Conservation (phyloP, 441 rosid genomes). For the Pelargonium cotyledonis region DNA sequence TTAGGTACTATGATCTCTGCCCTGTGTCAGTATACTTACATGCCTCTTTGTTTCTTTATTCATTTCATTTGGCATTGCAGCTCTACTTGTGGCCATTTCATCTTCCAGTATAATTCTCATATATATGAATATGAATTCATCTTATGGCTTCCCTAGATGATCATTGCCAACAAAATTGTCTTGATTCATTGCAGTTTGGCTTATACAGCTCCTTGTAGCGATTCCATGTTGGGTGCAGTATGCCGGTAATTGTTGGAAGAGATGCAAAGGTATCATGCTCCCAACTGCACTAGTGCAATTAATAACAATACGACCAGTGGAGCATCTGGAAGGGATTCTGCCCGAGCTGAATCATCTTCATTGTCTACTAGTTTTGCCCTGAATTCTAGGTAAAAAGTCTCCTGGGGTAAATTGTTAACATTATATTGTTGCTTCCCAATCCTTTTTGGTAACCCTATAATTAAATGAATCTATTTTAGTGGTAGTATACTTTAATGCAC, state of each 20-base stretch:
- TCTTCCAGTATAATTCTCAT: background rate
- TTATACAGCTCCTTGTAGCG: slow-evolving; percentile 32
- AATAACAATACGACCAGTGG: slow-evolving; percentile 74
- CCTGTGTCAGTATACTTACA: background rate
- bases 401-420: slow-evolving; percentile 4
- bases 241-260: slow-evolving; percentile 86
- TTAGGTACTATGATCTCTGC: slow-evolving; percentile 16
- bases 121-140: background rate
- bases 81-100: background rate
- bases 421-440: background rate
- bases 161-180: slow-evolving; percentile 6
- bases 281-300: slow-evolving; percentile 89
- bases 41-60: background rate
- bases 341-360: slow-evolving; percentile 73
- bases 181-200: slow-evolving; percentile 31
- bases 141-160: slow-evolving; percentile 11
- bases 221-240: slow-evolving; percentile 72
- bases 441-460: background rate
- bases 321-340: slow-evolving; percentile 67
- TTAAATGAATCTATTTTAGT: background rate
- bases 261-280: slow-evolving; percentile 96
- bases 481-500: no score
- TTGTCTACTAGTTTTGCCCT: slow-evolving; percentile 49
- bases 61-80: background rate
- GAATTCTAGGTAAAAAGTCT: slow-evolving; percentile 57